A percentile compares a stretch with the other conserved stretches of the same genome.
Evolutionary conservation across 306 rosid species (phyloP).

Genomic region (Bauhinia variegata): DNA sequence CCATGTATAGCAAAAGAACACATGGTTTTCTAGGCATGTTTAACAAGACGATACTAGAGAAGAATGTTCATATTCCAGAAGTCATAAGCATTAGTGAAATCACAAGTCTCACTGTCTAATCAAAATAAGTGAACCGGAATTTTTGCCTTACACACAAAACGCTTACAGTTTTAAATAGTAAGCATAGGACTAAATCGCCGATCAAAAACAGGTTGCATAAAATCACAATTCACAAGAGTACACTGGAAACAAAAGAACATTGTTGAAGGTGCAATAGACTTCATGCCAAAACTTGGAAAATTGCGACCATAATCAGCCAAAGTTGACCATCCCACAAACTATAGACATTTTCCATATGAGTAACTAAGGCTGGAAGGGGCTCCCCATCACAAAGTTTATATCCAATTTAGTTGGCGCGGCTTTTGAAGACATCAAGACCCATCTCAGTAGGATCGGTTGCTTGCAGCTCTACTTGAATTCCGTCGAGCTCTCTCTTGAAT

Average conservation of each 20-base stretch:
- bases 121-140: conserved; percentile 34
- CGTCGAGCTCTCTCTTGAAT: conserved; percentile 94
- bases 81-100: conserved; percentile 30
- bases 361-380: conserved; percentile 39
- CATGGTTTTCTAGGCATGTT: conserved; percentile 20
- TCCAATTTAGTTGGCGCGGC: conserved; percentile 66
- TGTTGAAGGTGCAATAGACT: conserved; percentile 47
- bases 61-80: conserved; percentile 2
- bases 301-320: conserved; percentile 45
- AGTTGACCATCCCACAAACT: conserved; percentile 52
- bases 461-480: conserved; percentile 80
- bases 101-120: conserved; percentile 43
- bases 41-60: not conserved
- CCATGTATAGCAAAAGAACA: conserved; percentile 8
- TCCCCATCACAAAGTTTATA: conserved; percentile 36
- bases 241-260: conserved; percentile 45
- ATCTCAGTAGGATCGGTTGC: conserved; percentile 91
- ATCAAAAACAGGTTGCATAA: conserved; percentile 47
- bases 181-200: conserved; percentile 44
- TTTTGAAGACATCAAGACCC: conserved; percentile 72
- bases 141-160: conserved; percentile 47
- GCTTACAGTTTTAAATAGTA: conserved; percentile 44
- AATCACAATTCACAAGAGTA: conserved; percentile 56
- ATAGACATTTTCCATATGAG: conserved; percentile 44
- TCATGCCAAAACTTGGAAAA: conserved; percentile 52